Conservation (phyloP, 805 yeast genomes). For the Ogataea henricii region DNA sequence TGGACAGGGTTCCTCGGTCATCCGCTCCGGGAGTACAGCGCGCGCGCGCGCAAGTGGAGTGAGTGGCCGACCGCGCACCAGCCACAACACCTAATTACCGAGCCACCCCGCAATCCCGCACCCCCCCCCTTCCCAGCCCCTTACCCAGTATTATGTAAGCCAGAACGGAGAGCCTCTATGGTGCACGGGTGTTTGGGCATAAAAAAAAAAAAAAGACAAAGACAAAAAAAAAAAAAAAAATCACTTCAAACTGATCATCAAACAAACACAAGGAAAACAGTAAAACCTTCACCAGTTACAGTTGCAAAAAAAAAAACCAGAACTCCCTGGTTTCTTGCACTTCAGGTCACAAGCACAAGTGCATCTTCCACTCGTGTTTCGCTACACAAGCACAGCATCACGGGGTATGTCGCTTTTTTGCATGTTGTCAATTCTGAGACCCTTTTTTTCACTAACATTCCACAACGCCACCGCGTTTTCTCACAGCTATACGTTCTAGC, state of each 20-base stretch:
- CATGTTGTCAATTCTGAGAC: background rate
- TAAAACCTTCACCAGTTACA: background rate
- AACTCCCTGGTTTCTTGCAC: background rate
- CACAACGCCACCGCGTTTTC: background rate
- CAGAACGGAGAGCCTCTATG: too few relatives aligned
- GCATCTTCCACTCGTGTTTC: background rate
- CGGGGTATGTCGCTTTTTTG: slow-evolving; percentile 1
- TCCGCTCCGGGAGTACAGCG: slow-evolving; percentile 8
- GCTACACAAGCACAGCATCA: background rate
- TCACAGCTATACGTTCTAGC: too few relatives aligned
- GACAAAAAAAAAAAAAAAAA: background rate
- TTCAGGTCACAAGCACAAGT: background rate
- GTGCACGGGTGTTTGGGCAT: background rate
- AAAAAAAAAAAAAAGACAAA: background rate
- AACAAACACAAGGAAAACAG: background rate
- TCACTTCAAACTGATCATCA: background rate
- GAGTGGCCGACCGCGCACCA: background rate
- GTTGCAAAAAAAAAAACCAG: background rate
- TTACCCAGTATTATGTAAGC: too few relatives aligned
- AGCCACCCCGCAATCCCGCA: background rate
- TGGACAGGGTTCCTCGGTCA: slow-evolving; percentile 6
- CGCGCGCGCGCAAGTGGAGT: background rate
- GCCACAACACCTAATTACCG: background rate
- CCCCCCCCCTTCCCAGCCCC: background rate
- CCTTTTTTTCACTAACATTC: background rate